phyloP scores from a whole-genome alignment of 805 yeast genomes.

The Candida lessepsii region DNA sequence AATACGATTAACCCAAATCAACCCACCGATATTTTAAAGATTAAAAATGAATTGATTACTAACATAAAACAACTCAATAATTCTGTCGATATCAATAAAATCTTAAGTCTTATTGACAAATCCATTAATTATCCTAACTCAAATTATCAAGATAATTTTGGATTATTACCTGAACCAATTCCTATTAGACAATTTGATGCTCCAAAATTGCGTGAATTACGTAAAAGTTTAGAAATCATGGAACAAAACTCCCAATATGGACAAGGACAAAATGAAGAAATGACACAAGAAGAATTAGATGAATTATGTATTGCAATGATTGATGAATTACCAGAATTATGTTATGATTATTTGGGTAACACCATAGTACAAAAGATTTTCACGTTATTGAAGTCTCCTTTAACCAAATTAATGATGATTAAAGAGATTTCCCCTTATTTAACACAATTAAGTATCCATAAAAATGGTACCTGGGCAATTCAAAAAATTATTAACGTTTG shows the following conservation, averaged over 20 bases:
- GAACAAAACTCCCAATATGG: slow-evolving; percentile 19
- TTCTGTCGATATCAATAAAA: slow-evolving; percentile 35
- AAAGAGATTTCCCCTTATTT: slow-evolving; percentile 73
- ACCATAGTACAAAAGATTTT: slow-evolving; percentile 93
- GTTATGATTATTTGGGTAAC: slow-evolving; percentile 92
- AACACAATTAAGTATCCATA: slow-evolving; percentile 92
- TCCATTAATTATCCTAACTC: slow-evolving; percentile 39
- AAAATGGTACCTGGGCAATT: slow-evolving; percentile 99
- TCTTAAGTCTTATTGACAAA: slow-evolving; percentile 44
- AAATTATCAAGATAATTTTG: slow-evolving; percentile 55
- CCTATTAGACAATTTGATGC: slow-evolving; percentile 77
- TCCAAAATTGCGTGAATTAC: slow-evolving; percentile 80
- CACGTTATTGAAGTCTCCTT: slow-evolving; percentile 59
- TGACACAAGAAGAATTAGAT: slow-evolving; percentile 65
- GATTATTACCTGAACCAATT: slow-evolving; percentile 75
- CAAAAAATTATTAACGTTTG: slow-evolving; percentile 83
- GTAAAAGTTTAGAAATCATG: slow-evolving; percentile 53
- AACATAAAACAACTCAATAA: slow-evolving; percentile 18
- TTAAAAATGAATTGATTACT: slow-evolving; percentile 21
- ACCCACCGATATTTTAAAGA: slow-evolving; percentile 22
- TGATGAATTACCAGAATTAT: slow-evolving; percentile 83
- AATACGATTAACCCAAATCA: too few relatives aligned
- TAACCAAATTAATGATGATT: slow-evolving; percentile 77
- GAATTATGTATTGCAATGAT: slow-evolving; percentile 80
- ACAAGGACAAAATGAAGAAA: slow-evolving; percentile 6